Evolutionary conservation across 2,329 filamentous ascomycete species (phyloP).

Genomic region (Ceratocystis papillata): DNA sequence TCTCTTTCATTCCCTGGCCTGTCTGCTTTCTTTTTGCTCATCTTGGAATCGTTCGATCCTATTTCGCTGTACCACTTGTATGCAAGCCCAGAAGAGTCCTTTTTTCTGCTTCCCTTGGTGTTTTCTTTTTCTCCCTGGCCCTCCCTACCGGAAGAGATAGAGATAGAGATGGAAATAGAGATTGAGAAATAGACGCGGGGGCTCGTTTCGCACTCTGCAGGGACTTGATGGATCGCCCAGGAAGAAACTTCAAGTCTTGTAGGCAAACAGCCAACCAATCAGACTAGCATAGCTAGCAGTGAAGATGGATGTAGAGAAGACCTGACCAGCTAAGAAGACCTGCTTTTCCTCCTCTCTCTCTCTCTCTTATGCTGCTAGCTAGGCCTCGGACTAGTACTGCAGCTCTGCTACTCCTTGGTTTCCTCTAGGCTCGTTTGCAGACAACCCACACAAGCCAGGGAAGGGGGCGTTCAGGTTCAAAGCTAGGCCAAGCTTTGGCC

Average conservation of each 20-base stretch:
- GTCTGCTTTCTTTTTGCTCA: not conserved
- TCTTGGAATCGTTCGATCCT: slow-evolving; percentile 15
- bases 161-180: too few species aligned
- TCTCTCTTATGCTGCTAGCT: too few species aligned
- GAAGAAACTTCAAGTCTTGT: not conserved
- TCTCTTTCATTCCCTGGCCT: slow-evolving; percentile 2
- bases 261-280: not conserved
- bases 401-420: slow-evolving; percentile 6
- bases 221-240: too few species aligned
- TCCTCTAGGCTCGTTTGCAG: not conserved
- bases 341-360: too few species aligned
- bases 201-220: too few species aligned
- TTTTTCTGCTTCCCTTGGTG: not conserved
- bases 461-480: not conserved
- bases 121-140: not conserved
- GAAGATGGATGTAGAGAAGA: too few species aligned
- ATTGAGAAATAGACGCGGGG: too few species aligned
- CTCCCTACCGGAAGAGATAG: not conserved
- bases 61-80: slow-evolving; percentile 15
- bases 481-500: slow-evolving; percentile 11
- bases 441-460: not conserved
- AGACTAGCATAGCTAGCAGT: too few species aligned
- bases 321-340: too few species aligned
- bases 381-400: not conserved
- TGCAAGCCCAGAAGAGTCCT: slow-evolving; percentile 11